Conservation (phyloP, 148 eudicot genomes). For the Simmondsia chinensis region DNA sequence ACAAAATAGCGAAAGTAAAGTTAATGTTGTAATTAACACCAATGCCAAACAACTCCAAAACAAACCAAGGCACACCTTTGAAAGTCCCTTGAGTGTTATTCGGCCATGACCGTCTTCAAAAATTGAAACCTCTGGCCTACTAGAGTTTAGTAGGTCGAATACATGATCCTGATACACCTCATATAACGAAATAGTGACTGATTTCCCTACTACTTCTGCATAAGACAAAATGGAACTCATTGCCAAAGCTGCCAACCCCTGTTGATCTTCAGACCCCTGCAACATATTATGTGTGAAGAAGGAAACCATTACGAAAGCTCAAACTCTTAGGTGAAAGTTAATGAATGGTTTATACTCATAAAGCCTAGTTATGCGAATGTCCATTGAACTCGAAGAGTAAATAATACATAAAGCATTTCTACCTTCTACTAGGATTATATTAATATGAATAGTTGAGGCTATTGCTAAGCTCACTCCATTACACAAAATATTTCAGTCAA, state of each 20-base stretch:
- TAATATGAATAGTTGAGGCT: too few species aligned
- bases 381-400: too few species aligned
- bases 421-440: too few species aligned
- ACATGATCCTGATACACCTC: constrained; percentile 70
- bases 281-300: neutral
- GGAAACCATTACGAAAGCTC: neutral
- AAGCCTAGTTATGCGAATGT: too few species aligned
- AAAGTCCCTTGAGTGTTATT: constrained; percentile 73
- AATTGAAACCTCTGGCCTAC: constrained; percentile 48
- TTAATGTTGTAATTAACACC: neutral
- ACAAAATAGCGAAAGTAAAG: neutral
- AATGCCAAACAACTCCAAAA: too few species aligned
- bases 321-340: too few species aligned
- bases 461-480: too few species aligned
- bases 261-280: constrained; percentile 63
- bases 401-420: too few species aligned
- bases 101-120: constrained; percentile 66
- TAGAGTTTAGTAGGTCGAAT: constrained; percentile 52
- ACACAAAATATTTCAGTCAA: too few species aligned
- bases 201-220: constrained; percentile 32
- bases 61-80: constrained; percentile 34
- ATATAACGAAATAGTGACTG: constrained; percentile 51
- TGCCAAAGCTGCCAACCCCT: constrained; percentile 49
- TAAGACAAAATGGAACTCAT: constrained; percentile 41
- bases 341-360: neutral